phyloP scores from a whole-genome alignment of 148 eudicot genomes.

The Tetragonia tetragonoides region DNA sequence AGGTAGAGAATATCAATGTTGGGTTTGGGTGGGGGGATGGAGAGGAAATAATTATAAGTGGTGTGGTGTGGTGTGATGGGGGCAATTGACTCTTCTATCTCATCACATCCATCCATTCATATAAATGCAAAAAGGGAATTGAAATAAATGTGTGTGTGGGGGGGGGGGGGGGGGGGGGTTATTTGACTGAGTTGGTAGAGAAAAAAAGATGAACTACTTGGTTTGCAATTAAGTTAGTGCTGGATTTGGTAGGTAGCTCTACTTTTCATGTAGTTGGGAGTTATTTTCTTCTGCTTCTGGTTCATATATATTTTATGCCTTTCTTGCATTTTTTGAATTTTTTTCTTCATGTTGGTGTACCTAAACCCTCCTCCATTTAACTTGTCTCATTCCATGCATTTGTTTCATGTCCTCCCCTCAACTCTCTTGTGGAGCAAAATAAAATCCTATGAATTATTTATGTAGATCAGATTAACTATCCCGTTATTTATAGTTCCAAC shows the following conservation, averaged over 20 bases:
- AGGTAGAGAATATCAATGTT: slow-evolving; percentile 19
- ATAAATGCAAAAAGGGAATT: background rate
- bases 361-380: slow-evolving; percentile 31
- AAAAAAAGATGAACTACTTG: slow-evolving; percentile 16
- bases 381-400: slow-evolving; percentile 4
- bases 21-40: background rate
- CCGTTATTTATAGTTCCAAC: too few relatives aligned
- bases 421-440: background rate
- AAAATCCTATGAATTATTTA: too few relatives aligned
- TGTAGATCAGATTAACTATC: too few relatives aligned
- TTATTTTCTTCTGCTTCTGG: slow-evolving; percentile 15
- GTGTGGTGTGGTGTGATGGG: too few relatives aligned
- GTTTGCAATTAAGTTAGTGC: slow-evolving; percentile 43
- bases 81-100: background rate
- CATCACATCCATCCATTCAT: slow-evolving; percentile 2
- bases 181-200: slow-evolving; percentile 38
- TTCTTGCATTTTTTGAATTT: background rate
- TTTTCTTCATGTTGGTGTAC: slow-evolving; percentile 29
- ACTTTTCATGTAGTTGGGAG: slow-evolving; percentile 34
- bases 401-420: background rate
- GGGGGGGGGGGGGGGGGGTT: background rate
- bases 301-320: slow-evolving; percentile 5
- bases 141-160: background rate
- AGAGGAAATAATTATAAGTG: background rate
- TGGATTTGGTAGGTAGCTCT: slow-evolving; percentile 49